Percentiles rank a stretch among this genome's conserved stretches.
Conservation (phyloP, 768 basidiomycete genomes). For the Termitomyces sp. region DNA sequence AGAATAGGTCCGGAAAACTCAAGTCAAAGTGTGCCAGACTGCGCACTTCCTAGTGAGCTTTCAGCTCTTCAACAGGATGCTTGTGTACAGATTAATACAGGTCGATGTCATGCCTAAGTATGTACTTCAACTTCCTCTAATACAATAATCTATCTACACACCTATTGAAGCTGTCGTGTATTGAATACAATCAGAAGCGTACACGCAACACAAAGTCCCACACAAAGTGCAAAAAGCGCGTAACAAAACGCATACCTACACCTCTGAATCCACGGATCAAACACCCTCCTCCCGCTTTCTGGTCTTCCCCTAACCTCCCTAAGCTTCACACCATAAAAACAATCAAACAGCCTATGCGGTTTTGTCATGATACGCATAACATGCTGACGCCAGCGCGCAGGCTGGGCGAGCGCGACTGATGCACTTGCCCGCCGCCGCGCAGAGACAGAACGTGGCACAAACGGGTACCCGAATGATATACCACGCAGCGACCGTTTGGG, state of each 20-base stretch:
- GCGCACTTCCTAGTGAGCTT: not conserved
- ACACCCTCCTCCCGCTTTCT: slow-evolving; percentile 41
- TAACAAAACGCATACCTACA: slow-evolving; percentile 52
- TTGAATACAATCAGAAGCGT: slow-evolving; percentile 38
- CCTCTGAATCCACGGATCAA: slow-evolving; percentile 58
- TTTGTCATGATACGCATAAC: slow-evolving; percentile 28
- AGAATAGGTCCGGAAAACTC: not conserved
- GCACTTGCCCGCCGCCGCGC: slow-evolving; percentile 20
- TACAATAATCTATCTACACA: not conserved
- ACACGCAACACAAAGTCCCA: slow-evolving; percentile 32
- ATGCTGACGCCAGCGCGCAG: slow-evolving; percentile 16
- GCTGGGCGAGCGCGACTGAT: not conserved
- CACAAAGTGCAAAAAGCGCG: slow-evolving; percentile 36
- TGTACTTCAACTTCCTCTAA: not conserved
- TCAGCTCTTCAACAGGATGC: not conserved
- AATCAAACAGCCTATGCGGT: slow-evolving; percentile 40
- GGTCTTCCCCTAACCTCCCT: slow-evolving; percentile 36
- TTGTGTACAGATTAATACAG: slow-evolving; percentile 1
- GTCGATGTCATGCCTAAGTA: not conserved
- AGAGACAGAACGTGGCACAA: slow-evolving; percentile 43
- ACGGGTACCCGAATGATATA: slow-evolving; percentile 54
- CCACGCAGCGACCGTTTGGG: slow-evolving; percentile 39
- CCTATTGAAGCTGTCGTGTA: slow-evolving; percentile 27
- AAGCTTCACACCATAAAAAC: slow-evolving; percentile 38
- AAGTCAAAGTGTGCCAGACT: no score